Evolutionary conservation across 2,329 filamentous ascomycete genomes (phyloP), one percentile per base, ranked within the genome.

Genomic region (Sarocladium kiliense): DNA sequence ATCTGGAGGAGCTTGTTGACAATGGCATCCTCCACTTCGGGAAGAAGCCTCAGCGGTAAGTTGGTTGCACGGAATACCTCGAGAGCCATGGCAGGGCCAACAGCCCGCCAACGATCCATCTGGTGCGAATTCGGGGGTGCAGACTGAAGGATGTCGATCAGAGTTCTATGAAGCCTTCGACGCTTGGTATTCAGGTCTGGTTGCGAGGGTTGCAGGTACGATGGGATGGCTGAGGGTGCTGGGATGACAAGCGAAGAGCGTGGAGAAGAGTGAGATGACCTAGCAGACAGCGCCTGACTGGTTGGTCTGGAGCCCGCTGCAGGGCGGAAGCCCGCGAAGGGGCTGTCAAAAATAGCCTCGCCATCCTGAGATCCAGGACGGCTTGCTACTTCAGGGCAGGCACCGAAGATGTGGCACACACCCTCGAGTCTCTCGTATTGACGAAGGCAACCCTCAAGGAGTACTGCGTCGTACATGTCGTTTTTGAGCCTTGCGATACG

Each of bases 391-490:
- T 27, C 36, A 9, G 32, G 19, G 16, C 32, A 27, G 12, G 23
- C 34, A 3, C 32, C 51, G 63, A 59, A 68, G 56, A 61, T 58
- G 10, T 63, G 70, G 44, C 73, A 72, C 16, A 79, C 69, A 12
- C 70, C 69, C 57, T 81, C 78, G 18, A 81, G 66, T 10, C 77
- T 73, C 56, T 84, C 80, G 59, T 78, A 84, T 58, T 81, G 74
- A 25, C 74, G 75, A 79, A 84, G 84, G 71, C 83, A 86, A 16
- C 86, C 75, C 57, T 86, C 81, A 12, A 87, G 66, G 63, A 85
- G 85, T 62, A 86, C 78, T 54, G 79, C 76, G 61, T 86, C 82
- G 27, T 80, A 73, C 68, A 86, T 77, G 63, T 86, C 83, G 6
- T 78, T 75, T 18, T 82, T 77, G 34, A 86, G 72, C 63, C 85